Conservation (phyloP, 257 asterid genomes). For the Gentiana straminea region DNA sequence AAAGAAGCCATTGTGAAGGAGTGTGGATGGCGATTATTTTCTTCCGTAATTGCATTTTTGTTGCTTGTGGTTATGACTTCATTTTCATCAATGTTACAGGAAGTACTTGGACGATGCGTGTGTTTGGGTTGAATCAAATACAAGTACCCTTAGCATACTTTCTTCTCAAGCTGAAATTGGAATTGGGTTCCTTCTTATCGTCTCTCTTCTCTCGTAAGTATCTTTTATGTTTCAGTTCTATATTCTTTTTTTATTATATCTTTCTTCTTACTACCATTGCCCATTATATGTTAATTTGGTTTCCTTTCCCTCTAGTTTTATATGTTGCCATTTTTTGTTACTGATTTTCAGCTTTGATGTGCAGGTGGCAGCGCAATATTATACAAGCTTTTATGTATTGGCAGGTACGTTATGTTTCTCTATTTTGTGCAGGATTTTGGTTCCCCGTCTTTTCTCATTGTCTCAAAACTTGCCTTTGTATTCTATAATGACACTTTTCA, state of each 20-base stretch:
- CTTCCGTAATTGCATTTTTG: neutral
- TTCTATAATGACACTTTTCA: too few relatives aligned
- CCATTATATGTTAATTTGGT: neutral
- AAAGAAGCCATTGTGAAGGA: neutral
- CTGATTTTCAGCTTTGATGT: slow-evolving; percentile 15
- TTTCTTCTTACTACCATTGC: neutral
- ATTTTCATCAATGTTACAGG: slow-evolving; percentile 36
- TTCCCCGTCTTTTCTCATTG: too few relatives aligned
- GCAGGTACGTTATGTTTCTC: slow-evolving; percentile 51
- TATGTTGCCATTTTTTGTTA: slow-evolving; percentile 2
- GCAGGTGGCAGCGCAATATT: slow-evolving; percentile 88
- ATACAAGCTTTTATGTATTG: slow-evolving; percentile 84
- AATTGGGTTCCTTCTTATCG: slow-evolving; percentile 63
- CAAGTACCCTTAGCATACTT: slow-evolving; percentile 62
- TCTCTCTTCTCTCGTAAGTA: slow-evolving; percentile 77
- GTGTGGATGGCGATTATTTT: neutral
- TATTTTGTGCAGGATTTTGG: too few relatives aligned
- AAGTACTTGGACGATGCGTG: slow-evolving; percentile 85
- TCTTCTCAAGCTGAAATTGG: slow-evolving; percentile 93
- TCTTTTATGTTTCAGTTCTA: slow-evolving; percentile 8
- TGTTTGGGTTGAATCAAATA: slow-evolving; percentile 91
- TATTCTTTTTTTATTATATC: neutral
- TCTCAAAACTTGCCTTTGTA: too few relatives aligned
- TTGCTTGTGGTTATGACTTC: slow-evolving; percentile 7
- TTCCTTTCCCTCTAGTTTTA: slow-evolving; percentile 1